Percentiles rank a stretch among this genome's conserved stretches.
phyloP scores from a whole-genome alignment of 2,329 filamentous ascomycete species.

The Fusarium foetens region DNA sequence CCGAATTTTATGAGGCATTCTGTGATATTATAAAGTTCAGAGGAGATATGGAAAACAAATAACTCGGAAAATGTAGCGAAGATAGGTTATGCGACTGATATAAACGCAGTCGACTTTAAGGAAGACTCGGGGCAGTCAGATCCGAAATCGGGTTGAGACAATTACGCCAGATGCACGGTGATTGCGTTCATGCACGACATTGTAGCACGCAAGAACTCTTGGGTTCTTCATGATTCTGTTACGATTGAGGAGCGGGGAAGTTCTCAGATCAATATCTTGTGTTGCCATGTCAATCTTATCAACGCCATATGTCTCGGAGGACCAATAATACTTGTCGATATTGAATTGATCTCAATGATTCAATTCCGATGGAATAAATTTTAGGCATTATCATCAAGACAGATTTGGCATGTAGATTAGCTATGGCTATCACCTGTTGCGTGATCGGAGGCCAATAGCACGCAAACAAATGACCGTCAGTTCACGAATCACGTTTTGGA shows the following conservation, averaged over 20 bases:
- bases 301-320: not conserved
- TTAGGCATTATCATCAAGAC: too few relatives aligned
- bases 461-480: not conserved
- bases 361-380: rapidly evolving
- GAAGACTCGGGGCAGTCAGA: not conserved
- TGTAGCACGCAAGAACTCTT: not conserved
- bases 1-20: slow-evolving; percentile 1
- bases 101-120: not conserved
- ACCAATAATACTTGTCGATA: too few relatives aligned
- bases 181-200: not conserved
- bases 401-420: not conserved
- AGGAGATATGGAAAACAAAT: rapidly evolving
- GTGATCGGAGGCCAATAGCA: not conserved
- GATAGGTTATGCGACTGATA: not conserved
- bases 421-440: not conserved
- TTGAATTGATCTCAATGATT: not conserved
- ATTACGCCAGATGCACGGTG: not conserved
- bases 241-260: not conserved
- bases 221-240: not conserved
- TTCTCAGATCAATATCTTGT: not conserved
- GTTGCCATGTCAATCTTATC: not conserved
- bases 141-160: not conserved
- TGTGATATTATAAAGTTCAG: rapidly evolving
- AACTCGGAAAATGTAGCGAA: not conserved
- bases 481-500: not conserved